phyloP scores from a whole-genome alignment of 805 yeast genomes.

The Nakazawaea ernobii region DNA sequence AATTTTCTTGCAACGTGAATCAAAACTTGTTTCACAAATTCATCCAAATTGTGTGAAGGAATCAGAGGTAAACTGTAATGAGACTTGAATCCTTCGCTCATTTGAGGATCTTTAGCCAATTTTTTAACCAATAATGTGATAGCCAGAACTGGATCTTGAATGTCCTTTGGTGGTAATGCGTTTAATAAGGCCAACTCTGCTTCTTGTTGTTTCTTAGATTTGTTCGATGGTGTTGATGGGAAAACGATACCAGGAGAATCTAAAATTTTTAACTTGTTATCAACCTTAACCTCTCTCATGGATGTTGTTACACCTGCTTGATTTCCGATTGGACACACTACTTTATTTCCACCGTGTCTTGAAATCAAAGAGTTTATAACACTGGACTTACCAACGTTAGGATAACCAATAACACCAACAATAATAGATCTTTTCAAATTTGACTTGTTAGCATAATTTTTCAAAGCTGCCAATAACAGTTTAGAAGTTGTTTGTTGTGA shows the following conservation, averaged over 20 bases:
- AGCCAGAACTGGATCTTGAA: slow-evolving; percentile 80
- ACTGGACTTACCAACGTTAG: slow-evolving; percentile 95
- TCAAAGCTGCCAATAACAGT: slow-evolving; percentile 71
- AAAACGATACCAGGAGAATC: slow-evolving; percentile 98
- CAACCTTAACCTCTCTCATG: slow-evolving; percentile 87
- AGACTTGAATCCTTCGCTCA: slow-evolving; percentile 69
- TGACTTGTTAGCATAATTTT: slow-evolving; percentile 77
- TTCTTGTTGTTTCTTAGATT: slow-evolving; percentile 58
- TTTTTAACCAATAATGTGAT: slow-evolving; percentile 71
- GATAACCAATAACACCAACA: slow-evolving; percentile 96
- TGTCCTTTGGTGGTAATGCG: slow-evolving; percentile 83
- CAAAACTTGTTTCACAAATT: slow-evolving; percentile 77
- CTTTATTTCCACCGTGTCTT: slow-evolving; percentile 66
- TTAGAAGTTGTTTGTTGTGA: slow-evolving; percentile 68
- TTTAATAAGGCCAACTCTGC: slow-evolving; percentile 87
- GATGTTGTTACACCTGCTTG: slow-evolving; percentile 96
- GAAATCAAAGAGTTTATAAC: slow-evolving; percentile 84
- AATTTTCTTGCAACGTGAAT: slow-evolving; percentile 90
- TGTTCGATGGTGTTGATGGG: slow-evolving; percentile 50
- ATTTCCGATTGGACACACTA: slow-evolving; percentile 94
- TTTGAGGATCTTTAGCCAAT: slow-evolving; percentile 64
- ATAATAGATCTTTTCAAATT: slow-evolving; percentile 84
- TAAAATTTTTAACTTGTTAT: slow-evolving; percentile 77
- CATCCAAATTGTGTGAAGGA: slow-evolving; percentile 64
- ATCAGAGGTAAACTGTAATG: slow-evolving; percentile 79